Conservation (phyloP, 2,329 filamentous ascomycete species). For the Fusarium torulosum region DNA sequence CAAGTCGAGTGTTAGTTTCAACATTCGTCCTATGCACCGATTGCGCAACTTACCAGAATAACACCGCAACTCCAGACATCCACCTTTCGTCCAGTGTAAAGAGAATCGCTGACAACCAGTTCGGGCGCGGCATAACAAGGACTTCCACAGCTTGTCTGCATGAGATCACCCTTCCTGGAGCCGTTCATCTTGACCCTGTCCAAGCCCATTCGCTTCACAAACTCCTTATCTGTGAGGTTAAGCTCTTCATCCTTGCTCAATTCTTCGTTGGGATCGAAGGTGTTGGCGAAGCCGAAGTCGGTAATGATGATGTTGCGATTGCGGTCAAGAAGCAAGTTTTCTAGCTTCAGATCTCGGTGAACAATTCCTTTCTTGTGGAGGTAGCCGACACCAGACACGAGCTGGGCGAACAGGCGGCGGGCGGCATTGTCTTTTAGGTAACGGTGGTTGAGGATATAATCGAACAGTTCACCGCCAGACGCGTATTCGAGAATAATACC, state of each 20-base stretch:
- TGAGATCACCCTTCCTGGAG: conserved; percentile 87
- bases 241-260: conserved; percentile 91
- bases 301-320: conserved; percentile 99
- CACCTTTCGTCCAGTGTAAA: conserved; percentile 97
- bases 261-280: conserved; percentile 90
- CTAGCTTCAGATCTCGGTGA: conserved; percentile 94
- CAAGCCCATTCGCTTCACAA: conserved; percentile 86
- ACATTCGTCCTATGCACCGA: neutral
- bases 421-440: conserved; percentile 96
- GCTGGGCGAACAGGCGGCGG: conserved; percentile 90
- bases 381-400: conserved; percentile 96
- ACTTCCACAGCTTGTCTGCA: conserved; percentile 99
- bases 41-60: conserved; percentile 79
- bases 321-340: conserved; percentile 93
- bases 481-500: conserved; percentile 99
- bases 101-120: conserved; percentile 94
- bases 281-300: conserved; percentile 99
- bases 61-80: conserved; percentile 99
- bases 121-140: conserved; percentile 98
- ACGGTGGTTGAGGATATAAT: conserved; percentile 96
- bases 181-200: conserved; percentile 83
- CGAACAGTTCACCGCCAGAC: conserved; percentile 96
- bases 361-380: conserved; percentile 99
- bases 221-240: conserved; percentile 87
- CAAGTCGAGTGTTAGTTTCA: conserved; percentile 34